These are phyloP conservation scores for Psophocarpus tetragonolobus DNA, from an alignment of 306 rosid species.

Conservation along the genomic window DNA sequence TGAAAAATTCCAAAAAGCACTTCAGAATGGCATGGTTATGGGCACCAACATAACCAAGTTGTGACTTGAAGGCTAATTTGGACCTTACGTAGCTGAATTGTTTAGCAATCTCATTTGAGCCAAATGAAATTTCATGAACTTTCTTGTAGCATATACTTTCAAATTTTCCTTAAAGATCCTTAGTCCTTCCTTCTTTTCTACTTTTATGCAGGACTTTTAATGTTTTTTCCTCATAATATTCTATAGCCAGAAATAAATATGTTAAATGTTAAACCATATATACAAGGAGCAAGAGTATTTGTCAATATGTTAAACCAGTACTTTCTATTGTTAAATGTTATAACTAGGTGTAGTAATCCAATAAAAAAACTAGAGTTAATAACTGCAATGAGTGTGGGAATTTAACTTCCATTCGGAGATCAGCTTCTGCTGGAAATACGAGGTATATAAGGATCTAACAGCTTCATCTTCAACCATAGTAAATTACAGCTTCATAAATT, in stretches of 20 bases:
- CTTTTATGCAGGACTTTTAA: not conserved
- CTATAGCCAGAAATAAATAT: too few relatives aligned
- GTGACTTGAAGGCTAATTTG: not conserved
- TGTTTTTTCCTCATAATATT: not conserved
- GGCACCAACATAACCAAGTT: not conserved
- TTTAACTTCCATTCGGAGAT: not conserved
- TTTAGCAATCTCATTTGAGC: not conserved
- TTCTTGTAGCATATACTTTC: not conserved
- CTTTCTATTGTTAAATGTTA: too few relatives aligned
- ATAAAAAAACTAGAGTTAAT: too few relatives aligned
- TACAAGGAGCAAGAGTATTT: too few relatives aligned
- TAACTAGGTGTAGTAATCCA: not conserved
- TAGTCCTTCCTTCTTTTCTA: not conserved
- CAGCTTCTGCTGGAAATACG: too few relatives aligned
- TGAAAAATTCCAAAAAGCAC: not conserved
- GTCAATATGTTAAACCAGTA: too few relatives aligned
- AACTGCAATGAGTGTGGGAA: not conserved
- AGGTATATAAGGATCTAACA: too few relatives aligned
- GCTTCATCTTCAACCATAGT: not conserved
- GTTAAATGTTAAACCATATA: not conserved
- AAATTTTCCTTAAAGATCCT: not conserved
- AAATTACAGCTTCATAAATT: not conserved
- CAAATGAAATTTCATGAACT: not conserved
- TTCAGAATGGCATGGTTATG: not conserved
- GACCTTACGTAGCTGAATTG: not conserved